A percentile compares a stretch with the other conserved stretches of the same genome.
These are phyloP conservation scores for Aspergillus avenaceus DNA, from an alignment of 495 filamentous ascomycete genomes.

Conservation along the genomic window DNA sequence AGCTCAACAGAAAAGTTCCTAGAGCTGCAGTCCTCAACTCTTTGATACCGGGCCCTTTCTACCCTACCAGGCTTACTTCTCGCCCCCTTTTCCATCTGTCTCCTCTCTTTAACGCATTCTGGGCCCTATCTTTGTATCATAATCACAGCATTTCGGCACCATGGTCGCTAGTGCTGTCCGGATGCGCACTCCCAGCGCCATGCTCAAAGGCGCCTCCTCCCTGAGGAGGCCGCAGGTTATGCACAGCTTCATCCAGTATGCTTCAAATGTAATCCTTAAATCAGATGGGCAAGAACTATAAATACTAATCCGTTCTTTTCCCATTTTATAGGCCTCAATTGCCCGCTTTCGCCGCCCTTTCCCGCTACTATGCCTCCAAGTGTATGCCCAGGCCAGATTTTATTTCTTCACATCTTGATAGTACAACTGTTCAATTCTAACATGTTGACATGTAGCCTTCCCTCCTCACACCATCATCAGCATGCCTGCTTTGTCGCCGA, in stretches of 20 bases:
- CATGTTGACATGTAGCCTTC: conserved; percentile 54
- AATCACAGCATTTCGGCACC: conserved; percentile 29
- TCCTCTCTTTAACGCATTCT: conserved; percentile 18
- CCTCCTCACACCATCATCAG: conserved; percentile 90
- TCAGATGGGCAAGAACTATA: too few relatives aligned
- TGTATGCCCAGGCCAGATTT: conserved; percentile 43
- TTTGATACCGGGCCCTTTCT: conserved; percentile 22
- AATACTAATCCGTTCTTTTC: conserved; percentile 7
- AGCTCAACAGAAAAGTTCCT: conserved; percentile 48
- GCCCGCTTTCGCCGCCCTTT: conserved; percentile 57
- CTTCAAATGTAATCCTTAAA: too few relatives aligned
- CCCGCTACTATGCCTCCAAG: conserved; percentile 75
- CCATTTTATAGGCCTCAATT: conserved; percentile 34
- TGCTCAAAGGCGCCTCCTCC: conserved; percentile 41
- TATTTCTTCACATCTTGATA: conserved; percentile 2
- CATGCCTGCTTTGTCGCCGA: conserved; percentile 98
- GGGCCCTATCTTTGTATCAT: conserved; percentile 24
- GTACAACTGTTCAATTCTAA: conserved; percentile 18
- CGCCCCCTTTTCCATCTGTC: conserved; percentile 25
- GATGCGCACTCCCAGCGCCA: conserved; percentile 46
- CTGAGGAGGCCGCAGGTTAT: conserved; percentile 42
- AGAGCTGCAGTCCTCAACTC: conserved; percentile 17
- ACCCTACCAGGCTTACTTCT: conserved; percentile 27
- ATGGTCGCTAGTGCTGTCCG: conserved; percentile 46
- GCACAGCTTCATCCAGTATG: conserved; percentile 44